Base-by-base conservation (phyloP, 441 rosid species). In the Populus hybrid region DNA sequence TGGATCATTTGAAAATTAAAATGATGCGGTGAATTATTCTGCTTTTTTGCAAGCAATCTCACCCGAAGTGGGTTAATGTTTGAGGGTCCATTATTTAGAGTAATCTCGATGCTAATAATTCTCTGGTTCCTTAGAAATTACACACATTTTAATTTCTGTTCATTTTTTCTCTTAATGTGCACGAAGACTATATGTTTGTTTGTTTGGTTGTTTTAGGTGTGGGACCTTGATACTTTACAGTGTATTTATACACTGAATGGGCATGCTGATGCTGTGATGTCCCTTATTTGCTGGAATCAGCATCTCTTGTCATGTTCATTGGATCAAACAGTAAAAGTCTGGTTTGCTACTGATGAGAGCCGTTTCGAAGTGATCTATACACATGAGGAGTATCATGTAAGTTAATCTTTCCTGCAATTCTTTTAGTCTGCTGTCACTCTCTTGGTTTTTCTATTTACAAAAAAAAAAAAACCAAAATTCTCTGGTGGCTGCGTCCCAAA, bases 281-380 rank as follows among this genome's bases (percentile, higher is more conserved):
- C 98, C 53, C 91, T 95, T 68, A 85, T 92, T 74, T 92, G 96
- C 89, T 95, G 93, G 94, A 89, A 93, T 75, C 88, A 91, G 73
- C 93, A 89, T 85, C 91, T 95, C 61, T 67, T 95, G 73, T 95
- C 98, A 18, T 95, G 98, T 75, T 95, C 99, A 19, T 82, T 93
- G 85, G 99, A 95, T 83, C 80, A 86, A 81, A 91, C 95, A 38
- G 82, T 93, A 79, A 93, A 92, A 91, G 97, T 93, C 28, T 93
- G 99, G 99, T 88, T 81, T 75, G 87, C 91, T 57, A 76, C 84
- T n/a, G 94, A 87, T 81, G 90, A 85, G 67, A 93, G 94, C 75
- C 87, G 80, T 74, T 75, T 93, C 83, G 91, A 92, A 89, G 91
- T 87, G 24, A 88, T 89, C 8, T 91, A 88, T 81, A 87, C 93